Base-by-base conservation (phyloP, 805 yeast species). In the Cyberlindnera veronae region DNA sequence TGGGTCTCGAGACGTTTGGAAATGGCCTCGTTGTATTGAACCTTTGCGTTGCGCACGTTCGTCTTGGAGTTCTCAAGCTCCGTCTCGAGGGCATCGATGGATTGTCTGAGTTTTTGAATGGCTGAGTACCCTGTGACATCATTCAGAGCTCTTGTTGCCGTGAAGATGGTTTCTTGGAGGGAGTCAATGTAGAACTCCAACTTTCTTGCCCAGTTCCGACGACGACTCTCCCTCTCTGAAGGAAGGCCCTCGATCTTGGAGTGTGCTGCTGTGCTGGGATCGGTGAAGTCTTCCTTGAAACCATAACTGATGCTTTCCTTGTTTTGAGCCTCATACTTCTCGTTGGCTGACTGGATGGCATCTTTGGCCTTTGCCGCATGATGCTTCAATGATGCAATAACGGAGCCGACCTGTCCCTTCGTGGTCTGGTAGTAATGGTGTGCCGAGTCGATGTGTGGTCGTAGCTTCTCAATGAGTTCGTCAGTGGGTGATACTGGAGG, bases 71-170 rank as follows among this genome's bases (percentile, higher is more conserved):
- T 59, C 36, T 66, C 66, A 29, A 87, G 59, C 23, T 71, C 67
- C 12, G 46, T 45, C 51, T 91, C 97, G 47, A 67, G 45, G 0
- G 54, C 44, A 8, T 73, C 77, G 22, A 93, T 87, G 2, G 75
- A 63, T 21, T 67, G 59, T 60, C 88, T 82, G 51, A 91, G 63
- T 42, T 71, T 68, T 55, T 86, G 95, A 41, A 93, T 86, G 15
- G 81, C 70, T 0, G 88, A 74, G 60, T 93, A 93, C 0, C 99
- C 99, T 0, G 99, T 91, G 10, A 89, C 81, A 51, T 89, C 96
- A 55, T 93, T 93, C 24, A 91, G 69, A 2, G 90, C 76, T 44
- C 77, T 71, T 0, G 86, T 74, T 0, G 85, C 82, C 0, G 78
- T 71, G 38, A 74, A 68, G 6, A 79, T 67, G 1, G 84, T 72